A percentile compares a stretch with the other conserved stretches of the same genome.
These are phyloP conservation scores for Chenopodium formosanum DNA, from an alignment of 148 eudicot species.

Conservation along the genomic window DNA sequence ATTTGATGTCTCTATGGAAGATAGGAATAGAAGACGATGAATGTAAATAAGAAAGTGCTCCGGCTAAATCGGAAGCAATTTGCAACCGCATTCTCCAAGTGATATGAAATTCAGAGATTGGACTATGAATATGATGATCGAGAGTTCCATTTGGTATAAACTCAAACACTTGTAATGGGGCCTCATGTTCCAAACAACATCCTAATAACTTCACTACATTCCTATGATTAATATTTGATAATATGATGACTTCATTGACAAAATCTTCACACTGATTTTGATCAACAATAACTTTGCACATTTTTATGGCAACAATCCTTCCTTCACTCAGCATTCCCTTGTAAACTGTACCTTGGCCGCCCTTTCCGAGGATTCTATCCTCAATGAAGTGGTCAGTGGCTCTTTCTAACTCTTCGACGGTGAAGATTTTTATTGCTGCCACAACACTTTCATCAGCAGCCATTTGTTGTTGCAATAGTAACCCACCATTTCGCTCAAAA, in stretches of 20 bases:
- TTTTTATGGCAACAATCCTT: no score
- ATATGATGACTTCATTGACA: slow-evolving; percentile 26
- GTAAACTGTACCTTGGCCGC: no score
- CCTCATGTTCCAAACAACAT: slow-evolving; percentile 29
- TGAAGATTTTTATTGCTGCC: slow-evolving; percentile 26
- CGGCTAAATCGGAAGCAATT: slow-evolving; percentile 20
- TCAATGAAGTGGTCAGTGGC: slow-evolving; percentile 16
- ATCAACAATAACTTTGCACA: neutral
- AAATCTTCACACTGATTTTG: slow-evolving; percentile 13
- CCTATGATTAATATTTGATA: slow-evolving; percentile 27
- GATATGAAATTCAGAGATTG: slow-evolving; percentile 12
- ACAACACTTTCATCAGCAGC: slow-evolving; percentile 25
- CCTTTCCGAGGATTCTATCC: no score
- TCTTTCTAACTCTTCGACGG: slow-evolving; percentile 9
- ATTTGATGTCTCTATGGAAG: slow-evolving; percentile 28
- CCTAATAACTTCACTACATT: slow-evolving; percentile 28
- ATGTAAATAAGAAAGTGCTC: slow-evolving; percentile 23
- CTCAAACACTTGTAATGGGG: slow-evolving; percentile 22
- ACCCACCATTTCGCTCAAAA: slow-evolving; percentile 39
- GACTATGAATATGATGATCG: slow-evolving; percentile 15
- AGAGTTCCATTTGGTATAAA: slow-evolving; percentile 25
- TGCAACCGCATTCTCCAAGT: slow-evolving; percentile 24
- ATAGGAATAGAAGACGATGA: slow-evolving; percentile 22
- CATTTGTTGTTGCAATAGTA: slow-evolving; percentile 31
- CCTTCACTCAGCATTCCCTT: no score